Evolutionary conservation across 2,329 filamentous ascomycete genomes (phyloP).

Genomic region (Didymella lethalis): DNA sequence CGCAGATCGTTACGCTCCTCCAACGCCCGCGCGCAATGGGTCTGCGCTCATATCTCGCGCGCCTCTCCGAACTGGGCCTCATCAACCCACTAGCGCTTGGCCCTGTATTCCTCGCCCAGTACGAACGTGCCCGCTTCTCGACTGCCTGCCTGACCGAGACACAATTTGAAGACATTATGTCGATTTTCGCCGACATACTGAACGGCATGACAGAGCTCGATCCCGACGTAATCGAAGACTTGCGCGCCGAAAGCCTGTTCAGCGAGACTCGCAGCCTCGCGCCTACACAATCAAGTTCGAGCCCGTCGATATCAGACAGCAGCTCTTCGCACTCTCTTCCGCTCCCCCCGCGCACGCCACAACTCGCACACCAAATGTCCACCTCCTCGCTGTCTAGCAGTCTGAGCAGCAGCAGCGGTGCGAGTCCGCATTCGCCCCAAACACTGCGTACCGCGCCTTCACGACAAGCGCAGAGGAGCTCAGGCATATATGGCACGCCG

Average conservation of each 20-base stretch:
- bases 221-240: slow-evolving; percentile 59
- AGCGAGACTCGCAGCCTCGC: slow-evolving; percentile 47
- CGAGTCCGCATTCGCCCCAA: slow-evolving; percentile 34
- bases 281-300: slow-evolving; percentile 37
- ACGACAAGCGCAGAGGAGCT: slow-evolving; percentile 32
- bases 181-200: slow-evolving; percentile 81
- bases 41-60: slow-evolving; percentile 78
- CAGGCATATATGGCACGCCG: slow-evolving; percentile 33
- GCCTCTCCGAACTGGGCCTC: slow-evolving; percentile 73
- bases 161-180: slow-evolving; percentile 82
- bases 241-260: slow-evolving; percentile 38
- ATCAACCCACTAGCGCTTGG: slow-evolving; percentile 61
- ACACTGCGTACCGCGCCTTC: slow-evolving; percentile 44
- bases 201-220: slow-evolving; percentile 75
- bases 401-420: slow-evolving; percentile 21
- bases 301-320: slow-evolving; percentile 15
- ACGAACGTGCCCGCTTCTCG: slow-evolving; percentile 88
- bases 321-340: slow-evolving; percentile 34
- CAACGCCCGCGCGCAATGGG: slow-evolving; percentile 75
- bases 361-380: slow-evolving; percentile 33
- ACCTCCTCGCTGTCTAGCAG: slow-evolving; percentile 30
- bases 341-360: slow-evolving; percentile 36
- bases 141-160: slow-evolving; percentile 70
- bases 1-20: slow-evolving; percentile 73
- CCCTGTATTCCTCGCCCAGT: slow-evolving; percentile 72